Percentiles rank a stretch among this genome's conserved stretches.
phyloP scores from a whole-genome alignment of 2,329 filamentous ascomycete genomes.

The Sporothrix globosa region DNA sequence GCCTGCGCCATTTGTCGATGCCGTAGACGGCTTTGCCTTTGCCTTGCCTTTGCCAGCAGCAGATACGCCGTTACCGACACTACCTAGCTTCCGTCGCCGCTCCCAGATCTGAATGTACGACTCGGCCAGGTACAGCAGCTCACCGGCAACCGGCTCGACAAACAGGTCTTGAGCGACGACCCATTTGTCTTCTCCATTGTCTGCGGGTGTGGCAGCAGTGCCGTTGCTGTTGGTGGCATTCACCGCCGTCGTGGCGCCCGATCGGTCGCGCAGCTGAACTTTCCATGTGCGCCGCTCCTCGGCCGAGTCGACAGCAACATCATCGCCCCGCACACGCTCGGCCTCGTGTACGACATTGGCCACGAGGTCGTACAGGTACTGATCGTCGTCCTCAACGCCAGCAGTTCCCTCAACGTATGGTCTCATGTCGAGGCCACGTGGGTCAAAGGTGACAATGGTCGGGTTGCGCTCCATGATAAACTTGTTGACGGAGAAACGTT shows the following conservation, averaged over 20 bases:
- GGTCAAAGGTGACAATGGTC: constrained; percentile 95
- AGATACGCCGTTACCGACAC: constrained; percentile 38
- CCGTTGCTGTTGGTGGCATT: background rate
- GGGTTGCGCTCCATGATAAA: constrained; percentile 96
- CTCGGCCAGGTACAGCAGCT: constrained; percentile 90
- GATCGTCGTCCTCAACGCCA: constrained; percentile 95
- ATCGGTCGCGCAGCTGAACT: constrained; percentile 79
- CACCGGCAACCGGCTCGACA: constrained; percentile 84
- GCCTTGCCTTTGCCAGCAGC: constrained; percentile 49
- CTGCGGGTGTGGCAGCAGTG: background rate
- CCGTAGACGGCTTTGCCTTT: background rate
- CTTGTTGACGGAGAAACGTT: constrained; percentile 95
- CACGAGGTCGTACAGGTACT: constrained; percentile 93
- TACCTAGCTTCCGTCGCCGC: constrained; percentile 58
- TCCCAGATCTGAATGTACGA: constrained; percentile 98
- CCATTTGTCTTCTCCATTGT: constrained; percentile 63
- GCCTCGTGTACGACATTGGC: constrained; percentile 92
- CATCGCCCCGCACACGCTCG: constrained; percentile 69
- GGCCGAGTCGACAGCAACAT: constrained; percentile 79
- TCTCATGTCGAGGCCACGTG: constrained; percentile 77
- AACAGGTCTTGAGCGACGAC: constrained; percentile 91
- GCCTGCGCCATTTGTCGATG: constrained; percentile 1
- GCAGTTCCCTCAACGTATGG: constrained; percentile 87
- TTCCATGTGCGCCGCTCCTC: constrained; percentile 92
- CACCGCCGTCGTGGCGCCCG: constrained; percentile 57